These are phyloP conservation scores for Podila horticola DNA, from an alignment of 192 early-diverging fungal species.

Conservation along the genomic window DNA sequence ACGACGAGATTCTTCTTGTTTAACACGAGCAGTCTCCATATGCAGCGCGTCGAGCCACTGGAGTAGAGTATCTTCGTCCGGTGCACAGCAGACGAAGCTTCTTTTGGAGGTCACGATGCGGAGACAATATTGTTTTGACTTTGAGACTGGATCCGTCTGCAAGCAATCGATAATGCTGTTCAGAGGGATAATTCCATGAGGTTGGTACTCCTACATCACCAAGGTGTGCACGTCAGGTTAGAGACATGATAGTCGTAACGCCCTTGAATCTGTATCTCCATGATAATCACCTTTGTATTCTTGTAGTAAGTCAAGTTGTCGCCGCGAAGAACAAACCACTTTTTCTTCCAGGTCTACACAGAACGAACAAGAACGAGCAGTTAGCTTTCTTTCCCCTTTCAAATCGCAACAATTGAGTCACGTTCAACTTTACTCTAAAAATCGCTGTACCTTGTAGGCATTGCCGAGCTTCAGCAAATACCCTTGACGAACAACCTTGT, in stretches of 20 bases:
- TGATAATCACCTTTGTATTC: slow-evolving; percentile 59
- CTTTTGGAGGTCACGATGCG: slow-evolving; percentile 65
- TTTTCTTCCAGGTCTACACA: slow-evolving; percentile 65
- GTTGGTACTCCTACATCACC: slow-evolving; percentile 57
- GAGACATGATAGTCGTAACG: neutral
- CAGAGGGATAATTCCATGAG: slow-evolving; percentile 59
- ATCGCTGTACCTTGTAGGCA: slow-evolving; percentile 56
- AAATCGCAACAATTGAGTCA: too few relatives aligned
- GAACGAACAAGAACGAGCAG: slow-evolving; percentile 2
- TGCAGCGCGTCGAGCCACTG: slow-evolving; percentile 63
- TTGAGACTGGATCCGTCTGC: slow-evolving; percentile 63
- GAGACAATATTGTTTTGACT: slow-evolving; percentile 61
- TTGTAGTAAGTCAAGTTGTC: slow-evolving; percentile 69
- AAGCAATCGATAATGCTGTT: slow-evolving; percentile 61
- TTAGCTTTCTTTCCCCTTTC: too few relatives aligned
- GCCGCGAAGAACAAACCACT: slow-evolving; percentile 72
- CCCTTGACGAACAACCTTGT: slow-evolving; percentile 60
- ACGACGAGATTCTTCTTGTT: slow-evolving; percentile 42
- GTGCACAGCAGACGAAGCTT: slow-evolving; percentile 64
- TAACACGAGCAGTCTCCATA: slow-evolving; percentile 49
- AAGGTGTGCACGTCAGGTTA: neutral
- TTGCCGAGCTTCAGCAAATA: slow-evolving; percentile 64
- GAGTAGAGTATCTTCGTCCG: slow-evolving; percentile 54
- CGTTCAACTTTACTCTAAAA: neutral
- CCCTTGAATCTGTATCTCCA: neutral